These are phyloP conservation scores for Microbotryomycetes sp. DNA, from an alignment of 1,284 basidiomycete species.

Conservation along the genomic window DNA sequence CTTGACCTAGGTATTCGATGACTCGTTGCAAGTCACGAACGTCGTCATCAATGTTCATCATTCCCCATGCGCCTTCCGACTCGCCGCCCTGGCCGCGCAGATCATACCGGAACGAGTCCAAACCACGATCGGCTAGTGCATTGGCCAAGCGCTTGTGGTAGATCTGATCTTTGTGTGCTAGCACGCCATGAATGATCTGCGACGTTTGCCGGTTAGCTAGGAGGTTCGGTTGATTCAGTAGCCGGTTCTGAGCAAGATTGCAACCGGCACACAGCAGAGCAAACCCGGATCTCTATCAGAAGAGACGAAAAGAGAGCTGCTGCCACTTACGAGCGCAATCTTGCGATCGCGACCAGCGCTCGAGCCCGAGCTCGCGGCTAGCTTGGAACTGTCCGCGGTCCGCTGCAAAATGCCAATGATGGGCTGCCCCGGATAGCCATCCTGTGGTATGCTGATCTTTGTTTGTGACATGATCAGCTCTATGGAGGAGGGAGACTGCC, in stretches of 20 bases:
- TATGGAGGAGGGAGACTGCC: too few relatives aligned
- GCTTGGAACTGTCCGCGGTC: too few relatives aligned
- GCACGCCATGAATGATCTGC: conserved; percentile 8
- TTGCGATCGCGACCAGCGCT: too few relatives aligned
- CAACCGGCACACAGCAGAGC: background rate
- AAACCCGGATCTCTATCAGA: too few relatives aligned
- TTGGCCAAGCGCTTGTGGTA: conserved; percentile 3
- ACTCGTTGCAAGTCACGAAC: background rate
- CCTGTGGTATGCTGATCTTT: background rate
- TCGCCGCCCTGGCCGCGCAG: background rate
- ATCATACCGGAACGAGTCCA: conserved; percentile 10
- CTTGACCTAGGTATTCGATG: background rate
- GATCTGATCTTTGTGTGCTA: conserved; percentile 7
- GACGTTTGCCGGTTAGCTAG: too few relatives aligned
- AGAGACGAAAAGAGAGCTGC: too few relatives aligned
- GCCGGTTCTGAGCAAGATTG: too few relatives aligned
- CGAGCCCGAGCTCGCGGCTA: too few relatives aligned
- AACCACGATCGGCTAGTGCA: background rate
- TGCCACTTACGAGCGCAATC: background rate
- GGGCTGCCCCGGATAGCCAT: background rate
- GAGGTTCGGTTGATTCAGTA: too few relatives aligned
- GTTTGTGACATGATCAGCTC: background rate
- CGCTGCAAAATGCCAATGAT: conserved; percentile 1
- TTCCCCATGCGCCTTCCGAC: background rate
- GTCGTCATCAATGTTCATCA: conserved; percentile 3